A percentile compares a stretch with the other conserved stretches of the same genome.
Conservation (phyloP, 306 rosid species). For the Ormosia emarginata region DNA sequence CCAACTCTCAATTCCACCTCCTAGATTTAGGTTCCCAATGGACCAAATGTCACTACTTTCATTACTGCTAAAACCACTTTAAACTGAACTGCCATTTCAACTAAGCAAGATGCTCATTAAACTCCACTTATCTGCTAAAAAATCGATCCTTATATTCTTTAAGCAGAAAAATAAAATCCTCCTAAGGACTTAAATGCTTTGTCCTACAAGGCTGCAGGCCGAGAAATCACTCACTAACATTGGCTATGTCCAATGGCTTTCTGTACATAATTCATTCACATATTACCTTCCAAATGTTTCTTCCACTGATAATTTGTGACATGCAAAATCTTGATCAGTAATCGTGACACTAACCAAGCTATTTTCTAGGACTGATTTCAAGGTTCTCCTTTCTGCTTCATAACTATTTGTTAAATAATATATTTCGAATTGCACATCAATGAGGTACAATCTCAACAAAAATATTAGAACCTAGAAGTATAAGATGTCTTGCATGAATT, state of each 20-base stretch:
- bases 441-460: not conserved
- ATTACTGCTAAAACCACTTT: not conserved
- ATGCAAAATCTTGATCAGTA: not conserved
- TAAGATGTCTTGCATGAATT: not conserved
- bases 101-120: not conserved
- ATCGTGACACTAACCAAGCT: not conserved
- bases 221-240: not conserved
- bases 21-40: not conserved
- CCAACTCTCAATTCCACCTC: not conserved
- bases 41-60: not conserved
- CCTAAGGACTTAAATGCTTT: not conserved
- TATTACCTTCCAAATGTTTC: not conserved
- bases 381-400: not conserved
- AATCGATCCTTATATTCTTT: not conserved
- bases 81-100: not conserved
- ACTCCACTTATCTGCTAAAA: not conserved
- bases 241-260: not conserved
- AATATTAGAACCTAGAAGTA: not conserved
- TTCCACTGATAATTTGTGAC: not conserved
- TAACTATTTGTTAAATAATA: not conserved
- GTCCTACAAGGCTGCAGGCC: not conserved
- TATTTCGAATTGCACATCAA: not conserved
- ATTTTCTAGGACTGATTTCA: not conserved
- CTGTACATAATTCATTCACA: not conserved
- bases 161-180: not conserved